Evolutionary conservation across 768 basidiomycete species (phyloP), one percentile per base, ranked within the genome.

Genomic region (Termitomyces titanicus): DNA sequence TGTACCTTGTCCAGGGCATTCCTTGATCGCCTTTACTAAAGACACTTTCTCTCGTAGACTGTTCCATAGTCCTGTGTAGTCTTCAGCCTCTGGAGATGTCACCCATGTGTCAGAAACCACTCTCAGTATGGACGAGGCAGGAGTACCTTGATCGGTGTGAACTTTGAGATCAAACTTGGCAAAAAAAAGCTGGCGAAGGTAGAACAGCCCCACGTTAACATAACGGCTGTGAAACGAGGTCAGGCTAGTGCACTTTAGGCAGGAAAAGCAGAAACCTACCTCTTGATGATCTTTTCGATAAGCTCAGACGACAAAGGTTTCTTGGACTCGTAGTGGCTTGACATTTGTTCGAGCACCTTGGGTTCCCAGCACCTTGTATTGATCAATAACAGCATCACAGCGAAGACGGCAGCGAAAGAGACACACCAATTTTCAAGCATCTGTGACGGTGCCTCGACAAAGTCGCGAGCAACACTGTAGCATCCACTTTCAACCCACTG

Each of bases 391-490:
- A 20, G 20, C 13, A 34, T 22, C 13, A 33, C 29, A 10, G 12
- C 17, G 29, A 38, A n/a, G 48, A 45, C 38, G 57, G 31, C 34
- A 15, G 20, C 12, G 11, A 15, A 31, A 40, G 9, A 38, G 13
- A 53, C 70, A 17, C 44, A 85, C 92, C 92, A 94, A 64, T 94
- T 92, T 71, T 95, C 93, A 57, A 94, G 74, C 92, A 94, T 94
- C 72, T 95, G 92, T 17, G 87, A 89, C 0, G 92, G 93, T 3
- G 92, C 92, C 70, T 94, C 92, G 10, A 92, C 92, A 58, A 92
- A 92, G 68, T 93, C 91, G 5, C 86, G 72, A 7, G 88, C 86
- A 24, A 90, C 87, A 25, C 82, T 78, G 51, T 13, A 37, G 38
- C n/a, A 50, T 29, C 12, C 53, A 39, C 44, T 15, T 10, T 54